These are phyloP conservation scores for Pterulicium gracile DNA, from an alignment of 1,284 basidiomycete species.

Conservation along the genomic window DNA sequence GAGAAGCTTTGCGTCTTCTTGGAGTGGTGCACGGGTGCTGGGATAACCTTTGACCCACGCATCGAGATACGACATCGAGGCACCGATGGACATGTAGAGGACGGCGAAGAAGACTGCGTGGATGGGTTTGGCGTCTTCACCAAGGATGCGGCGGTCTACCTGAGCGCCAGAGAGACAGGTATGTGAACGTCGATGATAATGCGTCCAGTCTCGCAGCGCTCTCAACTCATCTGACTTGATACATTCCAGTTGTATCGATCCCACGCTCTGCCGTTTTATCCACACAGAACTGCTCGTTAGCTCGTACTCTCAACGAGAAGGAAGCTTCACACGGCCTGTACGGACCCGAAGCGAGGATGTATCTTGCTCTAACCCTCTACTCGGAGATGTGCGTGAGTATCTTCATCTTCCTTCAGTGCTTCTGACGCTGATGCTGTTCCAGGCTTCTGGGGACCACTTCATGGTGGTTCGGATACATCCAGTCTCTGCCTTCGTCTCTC, in stretches of 20 bases:
- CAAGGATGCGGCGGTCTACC: slow-evolving; percentile 19
- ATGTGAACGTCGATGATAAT: slow-evolving; percentile 14
- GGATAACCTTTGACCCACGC: slow-evolving; percentile 32
- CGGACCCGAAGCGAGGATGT: slow-evolving; percentile 47
- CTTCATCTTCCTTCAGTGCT: slow-evolving; percentile 10
- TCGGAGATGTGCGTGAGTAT: slow-evolving; percentile 45
- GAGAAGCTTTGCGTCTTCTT: slow-evolving; percentile 16
- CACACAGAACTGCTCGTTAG: slow-evolving; percentile 33
- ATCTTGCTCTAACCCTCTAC: slow-evolving; percentile 51
- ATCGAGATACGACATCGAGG: slow-evolving; percentile 30
- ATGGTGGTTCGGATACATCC: slow-evolving; percentile 57
- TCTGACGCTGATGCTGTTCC: slow-evolving; percentile 8
- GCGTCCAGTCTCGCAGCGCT: background rate
- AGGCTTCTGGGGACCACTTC: slow-evolving; percentile 36
- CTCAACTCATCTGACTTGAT: slow-evolving; percentile 3
- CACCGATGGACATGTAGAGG: no score
- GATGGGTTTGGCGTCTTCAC: slow-evolving; percentile 30
- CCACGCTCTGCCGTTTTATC: slow-evolving; percentile 59
- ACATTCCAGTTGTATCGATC: slow-evolving; percentile 49
- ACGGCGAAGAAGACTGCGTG: slow-evolving; percentile 15
- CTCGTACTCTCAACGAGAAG: slow-evolving; percentile 22
- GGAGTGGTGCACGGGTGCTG: slow-evolving; percentile 34
- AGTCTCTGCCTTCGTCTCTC: slow-evolving; percentile 41
- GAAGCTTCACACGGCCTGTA: slow-evolving; percentile 32
- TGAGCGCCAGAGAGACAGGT: slow-evolving; percentile 30